phyloP scores from a whole-genome alignment of 208 protist genomes.

The Acanthamoeba triangularis region DNA sequence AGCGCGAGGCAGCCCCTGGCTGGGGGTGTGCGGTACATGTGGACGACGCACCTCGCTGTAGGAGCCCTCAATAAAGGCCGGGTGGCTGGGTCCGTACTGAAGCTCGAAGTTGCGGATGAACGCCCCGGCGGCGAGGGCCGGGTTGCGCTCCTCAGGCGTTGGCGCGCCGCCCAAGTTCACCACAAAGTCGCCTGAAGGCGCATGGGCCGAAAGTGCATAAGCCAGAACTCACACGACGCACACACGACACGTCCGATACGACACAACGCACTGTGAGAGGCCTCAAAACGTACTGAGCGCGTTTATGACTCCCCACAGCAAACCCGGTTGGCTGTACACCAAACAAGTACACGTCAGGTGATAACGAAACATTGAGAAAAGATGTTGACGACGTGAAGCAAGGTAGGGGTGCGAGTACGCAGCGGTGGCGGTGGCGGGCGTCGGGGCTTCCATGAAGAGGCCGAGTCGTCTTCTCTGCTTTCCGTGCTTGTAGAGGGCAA shows the following conservation, averaged over 20 bases:
- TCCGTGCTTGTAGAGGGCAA: conserved; percentile 56
- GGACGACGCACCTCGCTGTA: conserved; percentile 37
- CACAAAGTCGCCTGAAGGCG: background rate
- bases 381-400: no score
- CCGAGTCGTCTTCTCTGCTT: background rate
- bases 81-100: conserved; percentile 19
- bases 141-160: background rate
- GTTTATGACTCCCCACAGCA: conserved; percentile 17
- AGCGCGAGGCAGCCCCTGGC: no score
- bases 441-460: background rate
- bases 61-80: conserved; percentile 52
- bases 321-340: conserved; percentile 3
- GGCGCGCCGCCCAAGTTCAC: conserved; percentile 4
- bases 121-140: background rate
- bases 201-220: no score
- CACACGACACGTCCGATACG: no score
- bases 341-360: no score
- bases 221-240: background rate
- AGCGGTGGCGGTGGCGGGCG: background rate
- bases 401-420: background rate
- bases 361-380: no score
- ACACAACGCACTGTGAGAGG: background rate
- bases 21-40: no score
- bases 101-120: conserved; percentile 10
- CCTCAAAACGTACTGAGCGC: background rate